Evolutionary conservation across 208 protist species (phyloP).

Genomic region (Porcisia deanei): DNA sequence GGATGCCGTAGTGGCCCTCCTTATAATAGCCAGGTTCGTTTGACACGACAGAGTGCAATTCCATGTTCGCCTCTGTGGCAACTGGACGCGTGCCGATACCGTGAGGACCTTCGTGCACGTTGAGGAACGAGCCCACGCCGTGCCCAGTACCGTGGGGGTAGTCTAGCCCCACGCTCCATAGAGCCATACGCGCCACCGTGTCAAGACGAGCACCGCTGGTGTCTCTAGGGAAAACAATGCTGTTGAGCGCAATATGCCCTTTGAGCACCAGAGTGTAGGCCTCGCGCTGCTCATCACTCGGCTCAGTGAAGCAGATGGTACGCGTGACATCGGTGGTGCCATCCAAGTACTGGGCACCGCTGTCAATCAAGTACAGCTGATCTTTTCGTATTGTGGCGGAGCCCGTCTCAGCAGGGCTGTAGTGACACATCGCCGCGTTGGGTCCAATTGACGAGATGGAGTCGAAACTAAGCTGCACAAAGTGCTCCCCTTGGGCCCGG

Average conservation of each 20-base stretch:
- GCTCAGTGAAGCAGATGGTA: slow-evolving; percentile 92
- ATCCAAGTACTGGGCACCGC: slow-evolving; percentile 94
- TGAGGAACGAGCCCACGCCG: slow-evolving; percentile 96
- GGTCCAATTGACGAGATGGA: slow-evolving; percentile 92
- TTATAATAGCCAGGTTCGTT: slow-evolving; percentile 98
- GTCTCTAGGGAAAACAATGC: slow-evolving; percentile 85
- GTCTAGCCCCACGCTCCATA: slow-evolving; percentile 95
- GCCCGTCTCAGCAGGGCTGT: slow-evolving; percentile 67
- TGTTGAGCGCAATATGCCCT: slow-evolving; percentile 92
- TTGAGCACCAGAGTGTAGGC: slow-evolving; percentile 97
- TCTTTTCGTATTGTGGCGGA: slow-evolving; percentile 66
- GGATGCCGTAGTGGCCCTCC: slow-evolving; percentile 96
- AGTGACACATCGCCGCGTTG: slow-evolving; percentile 97
- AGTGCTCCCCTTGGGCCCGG: slow-evolving; percentile 69
- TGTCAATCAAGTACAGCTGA: slow-evolving; percentile 95
- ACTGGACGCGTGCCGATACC: slow-evolving; percentile 62
- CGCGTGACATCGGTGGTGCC: slow-evolving; percentile 98
- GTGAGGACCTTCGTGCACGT: slow-evolving; percentile 96
- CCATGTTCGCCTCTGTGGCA: slow-evolving; percentile 58
- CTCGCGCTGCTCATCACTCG: slow-evolving; percentile 67
- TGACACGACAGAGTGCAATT: slow-evolving; percentile 72
- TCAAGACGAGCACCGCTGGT: slow-evolving; percentile 88
- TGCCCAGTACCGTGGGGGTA: slow-evolving; percentile 97
- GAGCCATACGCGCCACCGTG: slow-evolving; percentile 77
- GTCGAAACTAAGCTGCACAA: slow-evolving; percentile 91